Percentiles rank a stretch among this genome's conserved stretches.
These are phyloP conservation scores for Colletotrichum scovillei DNA, from an alignment of 2,329 filamentous ascomycete species.

Conservation along the genomic window DNA sequence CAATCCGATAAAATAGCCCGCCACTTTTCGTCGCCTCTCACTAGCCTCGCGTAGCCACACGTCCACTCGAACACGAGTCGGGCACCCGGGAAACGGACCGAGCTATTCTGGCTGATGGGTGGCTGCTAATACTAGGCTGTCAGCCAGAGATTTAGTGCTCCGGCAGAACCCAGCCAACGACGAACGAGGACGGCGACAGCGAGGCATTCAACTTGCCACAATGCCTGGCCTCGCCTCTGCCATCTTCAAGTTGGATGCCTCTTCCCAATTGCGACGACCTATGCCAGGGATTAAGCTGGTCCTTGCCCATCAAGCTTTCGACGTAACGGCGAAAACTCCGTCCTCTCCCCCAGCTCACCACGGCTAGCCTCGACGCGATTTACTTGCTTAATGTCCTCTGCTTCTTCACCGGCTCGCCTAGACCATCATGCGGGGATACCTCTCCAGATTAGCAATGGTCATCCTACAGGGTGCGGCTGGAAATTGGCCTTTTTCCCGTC, in stretches of 20 bases:
- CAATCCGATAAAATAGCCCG: constrained; percentile 21
- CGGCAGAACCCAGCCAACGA: constrained; percentile 3
- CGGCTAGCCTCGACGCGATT: neutral
- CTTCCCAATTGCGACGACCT: neutral
- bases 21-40: constrained; percentile 16
- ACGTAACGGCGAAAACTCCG: neutral
- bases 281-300: neutral
- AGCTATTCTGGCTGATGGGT: constrained; percentile 18
- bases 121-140: neutral
- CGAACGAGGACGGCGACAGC: neutral
- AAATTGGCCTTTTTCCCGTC: neutral
- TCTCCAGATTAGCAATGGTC: constrained; percentile 14
- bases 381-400: neutral
- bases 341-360: neutral
- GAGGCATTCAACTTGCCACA: constrained; percentile 14
- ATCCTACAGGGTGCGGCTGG: constrained; percentile 1
- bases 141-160: constrained; percentile 18
- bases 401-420: constrained; percentile 3
- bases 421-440: neutral
- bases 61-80: constrained; percentile 2
- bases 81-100: constrained; percentile 23
- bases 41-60: constrained; percentile 5
- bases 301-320: neutral
- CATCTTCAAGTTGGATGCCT: neutral
- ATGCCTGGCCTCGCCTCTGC: neutral